phyloP scores from a whole-genome alignment of 2,329 filamentous ascomycete species.

The Paramyrothecium roridum region DNA sequence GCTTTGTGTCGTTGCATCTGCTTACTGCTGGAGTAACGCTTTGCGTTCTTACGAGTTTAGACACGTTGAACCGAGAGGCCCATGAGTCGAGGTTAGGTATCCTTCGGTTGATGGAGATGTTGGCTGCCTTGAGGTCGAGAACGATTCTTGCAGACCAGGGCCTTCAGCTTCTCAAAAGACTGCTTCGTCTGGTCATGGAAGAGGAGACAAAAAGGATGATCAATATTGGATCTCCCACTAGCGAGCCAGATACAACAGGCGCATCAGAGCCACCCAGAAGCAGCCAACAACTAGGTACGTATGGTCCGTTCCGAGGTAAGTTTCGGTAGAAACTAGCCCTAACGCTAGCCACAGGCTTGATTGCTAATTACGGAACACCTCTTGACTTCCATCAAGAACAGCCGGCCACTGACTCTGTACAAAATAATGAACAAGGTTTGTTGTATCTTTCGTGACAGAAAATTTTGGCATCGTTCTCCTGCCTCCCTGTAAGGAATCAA shows the following conservation, averaged over 20 bases:
- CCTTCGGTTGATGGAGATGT: slow-evolving; percentile 17
- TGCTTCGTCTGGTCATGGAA: slow-evolving; percentile 16
- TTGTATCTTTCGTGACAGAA: neutral
- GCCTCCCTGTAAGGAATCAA: neutral
- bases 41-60: slow-evolving; percentile 14
- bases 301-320: neutral
- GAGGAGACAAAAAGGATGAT: slow-evolving; percentile 16
- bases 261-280: neutral
- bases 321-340: neutral
- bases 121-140: slow-evolving; percentile 11
- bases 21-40: slow-evolving; percentile 20
- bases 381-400: neutral
- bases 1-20: slow-evolving; percentile 18
- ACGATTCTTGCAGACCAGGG: slow-evolving; percentile 18
- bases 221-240: slow-evolving; percentile 3
- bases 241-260: neutral
- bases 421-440: slow-evolving; percentile 1
- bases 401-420: neutral
- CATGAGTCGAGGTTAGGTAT: slow-evolving; percentile 15
- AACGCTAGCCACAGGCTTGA: neutral
- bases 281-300: neutral
- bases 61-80: slow-evolving; percentile 14
- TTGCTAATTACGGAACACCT: neutral
- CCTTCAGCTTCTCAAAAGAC: slow-evolving; percentile 11
- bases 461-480: neutral